Percentiles rank a stretch among this genome's conserved stretches.
These are phyloP conservation scores for Colletotrichum lini DNA, from an alignment of 2,329 filamentous ascomycete genomes.

Conservation along the genomic window DNA sequence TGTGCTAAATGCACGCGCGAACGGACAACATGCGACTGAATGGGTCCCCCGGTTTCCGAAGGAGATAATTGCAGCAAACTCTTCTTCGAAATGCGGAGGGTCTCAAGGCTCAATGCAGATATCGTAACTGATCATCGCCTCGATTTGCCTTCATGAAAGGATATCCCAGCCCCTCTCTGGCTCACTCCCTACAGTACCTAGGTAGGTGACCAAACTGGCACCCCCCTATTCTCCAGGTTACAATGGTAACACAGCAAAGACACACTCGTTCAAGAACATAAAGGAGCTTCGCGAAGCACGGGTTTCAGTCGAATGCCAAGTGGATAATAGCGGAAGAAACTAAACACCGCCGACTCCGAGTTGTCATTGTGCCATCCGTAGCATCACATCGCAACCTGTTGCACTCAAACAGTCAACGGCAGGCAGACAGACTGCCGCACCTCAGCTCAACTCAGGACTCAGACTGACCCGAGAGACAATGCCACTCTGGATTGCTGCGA, in stretches of 20 bases:
- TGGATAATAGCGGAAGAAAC: background rate
- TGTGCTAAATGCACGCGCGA: constrained; percentile 15
- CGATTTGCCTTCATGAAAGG: constrained; percentile 1
- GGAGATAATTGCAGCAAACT: constrained; percentile 6
- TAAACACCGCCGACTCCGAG: background rate
- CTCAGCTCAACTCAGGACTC: background rate
- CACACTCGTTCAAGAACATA: background rate
- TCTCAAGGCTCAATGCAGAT: constrained; percentile 14
- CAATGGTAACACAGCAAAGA: background rate
- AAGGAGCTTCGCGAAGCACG: background rate
- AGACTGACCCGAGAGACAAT: background rate
- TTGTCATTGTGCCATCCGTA: background rate
- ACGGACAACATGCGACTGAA: constrained; percentile 13
- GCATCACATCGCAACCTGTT: background rate
- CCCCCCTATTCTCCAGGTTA: background rate
- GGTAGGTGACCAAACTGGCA: background rate
- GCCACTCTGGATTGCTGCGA: background rate
- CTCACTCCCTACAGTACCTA: background rate
- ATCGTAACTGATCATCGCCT: constrained; percentile 4
- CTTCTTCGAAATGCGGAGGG: constrained; percentile 1
- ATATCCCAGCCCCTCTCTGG: background rate
- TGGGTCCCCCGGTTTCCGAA: constrained; percentile 10
- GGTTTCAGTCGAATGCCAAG: background rate
- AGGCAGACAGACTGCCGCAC: background rate
- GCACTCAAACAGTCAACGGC: constrained; percentile 1